Conservation (phyloP, 176 grass and related monocot species). For the Pontederia paniculata region DNA sequence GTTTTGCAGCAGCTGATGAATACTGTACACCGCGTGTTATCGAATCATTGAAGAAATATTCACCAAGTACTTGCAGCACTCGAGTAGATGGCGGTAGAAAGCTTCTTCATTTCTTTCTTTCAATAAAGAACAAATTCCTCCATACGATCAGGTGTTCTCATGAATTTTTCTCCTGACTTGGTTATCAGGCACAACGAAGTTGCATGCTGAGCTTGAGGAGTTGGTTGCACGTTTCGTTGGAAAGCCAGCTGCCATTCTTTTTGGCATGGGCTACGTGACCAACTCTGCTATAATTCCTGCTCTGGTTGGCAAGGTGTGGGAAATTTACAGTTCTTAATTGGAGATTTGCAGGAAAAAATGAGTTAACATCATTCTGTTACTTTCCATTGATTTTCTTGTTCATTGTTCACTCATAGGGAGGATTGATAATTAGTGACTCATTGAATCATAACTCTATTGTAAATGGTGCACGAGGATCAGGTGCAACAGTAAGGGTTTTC, state of each 20-base stretch:
- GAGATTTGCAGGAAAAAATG: neutral
- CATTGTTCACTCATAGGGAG: conserved; percentile 34
- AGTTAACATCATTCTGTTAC: no score
- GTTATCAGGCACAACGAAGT: conserved; percentile 53
- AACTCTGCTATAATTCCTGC: conserved; percentile 71
- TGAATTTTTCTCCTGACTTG: no score
- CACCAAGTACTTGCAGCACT: conserved; percentile 66
- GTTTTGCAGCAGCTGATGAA: conserved; percentile 85
- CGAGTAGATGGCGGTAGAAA: conserved; percentile 53
- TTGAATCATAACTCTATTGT: conserved; percentile 90
- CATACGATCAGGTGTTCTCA: neutral
- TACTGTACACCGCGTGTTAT: conserved; percentile 78
- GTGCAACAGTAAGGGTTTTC: conserved; percentile 70
- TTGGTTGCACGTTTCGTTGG: conserved; percentile 57
- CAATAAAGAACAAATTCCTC: neutral
- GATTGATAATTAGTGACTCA: conserved; percentile 79
- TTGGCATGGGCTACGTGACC: conserved; percentile 84
- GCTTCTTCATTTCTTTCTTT: neutral
- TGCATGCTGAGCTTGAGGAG: conserved; percentile 64
- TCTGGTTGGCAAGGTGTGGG: conserved; percentile 60
- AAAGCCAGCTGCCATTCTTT: conserved; percentile 62
- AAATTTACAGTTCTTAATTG: neutral
- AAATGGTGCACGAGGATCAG: conserved; percentile 65
- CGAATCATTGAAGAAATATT: conserved; percentile 63
- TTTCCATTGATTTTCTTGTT: neutral